phyloP scores from a whole-genome alignment of 2,329 filamentous ascomycete species.

The Talaromyces albobiverticillius region DNA sequence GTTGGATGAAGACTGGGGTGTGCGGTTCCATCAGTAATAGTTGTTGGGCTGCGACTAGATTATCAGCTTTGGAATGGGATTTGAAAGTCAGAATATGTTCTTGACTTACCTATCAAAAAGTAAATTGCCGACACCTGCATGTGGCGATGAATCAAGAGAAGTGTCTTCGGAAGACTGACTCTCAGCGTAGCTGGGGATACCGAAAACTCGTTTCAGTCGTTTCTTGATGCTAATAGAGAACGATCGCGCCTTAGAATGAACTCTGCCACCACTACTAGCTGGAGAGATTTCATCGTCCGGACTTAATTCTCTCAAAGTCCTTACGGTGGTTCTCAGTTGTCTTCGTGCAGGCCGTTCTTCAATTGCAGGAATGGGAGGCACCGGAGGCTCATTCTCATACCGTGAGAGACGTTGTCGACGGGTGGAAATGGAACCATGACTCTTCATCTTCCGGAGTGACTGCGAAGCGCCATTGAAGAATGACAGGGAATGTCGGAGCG shows the following conservation, averaged over 20 bases:
- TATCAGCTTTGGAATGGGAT: not conserved
- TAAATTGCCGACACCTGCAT: conserved; percentile 24
- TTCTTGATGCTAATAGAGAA: conserved; percentile 43
- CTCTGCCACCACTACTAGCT: conserved; percentile 3
- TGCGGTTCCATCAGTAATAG: conserved; percentile 15
- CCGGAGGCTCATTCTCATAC: not conserved
- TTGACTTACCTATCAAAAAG: conserved; percentile 13
- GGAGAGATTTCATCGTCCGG: conserved; percentile 16
- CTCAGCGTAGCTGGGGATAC: conserved; percentile 26
- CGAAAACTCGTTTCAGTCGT: conserved; percentile 40
- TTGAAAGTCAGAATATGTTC: not conserved
- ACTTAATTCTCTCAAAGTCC: conserved; percentile 25
- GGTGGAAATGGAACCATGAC: conserved; percentile 33
- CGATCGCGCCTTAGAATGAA: conserved; percentile 30
- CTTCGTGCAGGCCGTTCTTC: conserved; percentile 30
- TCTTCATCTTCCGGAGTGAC: conserved; percentile 24
- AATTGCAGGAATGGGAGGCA: conserved; percentile 18
- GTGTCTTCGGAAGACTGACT: conserved; percentile 22
- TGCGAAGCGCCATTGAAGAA: conserved; percentile 33
- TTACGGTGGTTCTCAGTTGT: conserved; percentile 37
- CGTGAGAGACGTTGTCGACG: conserved; percentile 1
- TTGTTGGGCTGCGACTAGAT: not conserved
- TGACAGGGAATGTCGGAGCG: conserved; percentile 41
- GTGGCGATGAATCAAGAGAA: conserved; percentile 20
- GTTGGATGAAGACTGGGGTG: conserved; percentile 23